These are phyloP conservation scores for Aegilops tauschii DNA, from an alignment of 176 grass and related monocot genomes.

Conservation along the genomic window DNA sequence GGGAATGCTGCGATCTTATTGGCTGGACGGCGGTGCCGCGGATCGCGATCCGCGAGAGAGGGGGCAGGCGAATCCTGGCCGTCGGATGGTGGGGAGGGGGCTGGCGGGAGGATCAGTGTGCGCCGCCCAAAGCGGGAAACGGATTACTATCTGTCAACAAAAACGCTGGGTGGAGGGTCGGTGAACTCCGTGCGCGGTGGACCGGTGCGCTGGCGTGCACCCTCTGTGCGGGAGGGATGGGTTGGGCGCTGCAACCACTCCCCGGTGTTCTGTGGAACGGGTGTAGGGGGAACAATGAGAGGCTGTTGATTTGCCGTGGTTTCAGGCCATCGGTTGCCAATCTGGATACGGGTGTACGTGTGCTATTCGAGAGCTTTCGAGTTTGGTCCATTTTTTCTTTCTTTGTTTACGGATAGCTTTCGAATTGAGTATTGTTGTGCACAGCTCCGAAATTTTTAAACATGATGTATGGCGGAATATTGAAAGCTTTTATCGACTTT, in stretches of 20 bases:
- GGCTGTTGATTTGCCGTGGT: not conserved
- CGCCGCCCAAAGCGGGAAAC: constrained; percentile 5
- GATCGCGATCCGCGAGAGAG: constrained; percentile 28
- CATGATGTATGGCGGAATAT: too few relatives aligned
- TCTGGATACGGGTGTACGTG: constrained; percentile 14
- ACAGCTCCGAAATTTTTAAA: too few relatives aligned
- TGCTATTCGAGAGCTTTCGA: not conserved
- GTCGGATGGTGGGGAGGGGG: constrained; percentile 20
- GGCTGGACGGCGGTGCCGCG: not conserved
- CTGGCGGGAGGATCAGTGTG: not conserved
- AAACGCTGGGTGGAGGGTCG: not conserved
- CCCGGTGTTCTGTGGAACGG: constrained; percentile 9
- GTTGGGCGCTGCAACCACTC: not conserved
- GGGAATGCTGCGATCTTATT: not conserved
- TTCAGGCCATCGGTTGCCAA: constrained; percentile 23
- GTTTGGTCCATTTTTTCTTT: not conserved
- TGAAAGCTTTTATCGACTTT: too few relatives aligned
- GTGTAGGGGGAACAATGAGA: not conserved
- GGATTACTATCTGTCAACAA: constrained; percentile 31
- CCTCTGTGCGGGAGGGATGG: not conserved
- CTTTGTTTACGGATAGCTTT: too few relatives aligned
- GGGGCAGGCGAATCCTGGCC: not conserved
- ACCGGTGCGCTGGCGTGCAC: not conserved
- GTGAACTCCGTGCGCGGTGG: constrained; percentile 28
- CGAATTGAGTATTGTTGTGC: too few relatives aligned